Percentiles rank a stretch among this genome's conserved stretches.
These are phyloP conservation scores for Trypanosomatidae sp. DNA, from an alignment of 208 protist species.

Conservation along the genomic window DNA sequence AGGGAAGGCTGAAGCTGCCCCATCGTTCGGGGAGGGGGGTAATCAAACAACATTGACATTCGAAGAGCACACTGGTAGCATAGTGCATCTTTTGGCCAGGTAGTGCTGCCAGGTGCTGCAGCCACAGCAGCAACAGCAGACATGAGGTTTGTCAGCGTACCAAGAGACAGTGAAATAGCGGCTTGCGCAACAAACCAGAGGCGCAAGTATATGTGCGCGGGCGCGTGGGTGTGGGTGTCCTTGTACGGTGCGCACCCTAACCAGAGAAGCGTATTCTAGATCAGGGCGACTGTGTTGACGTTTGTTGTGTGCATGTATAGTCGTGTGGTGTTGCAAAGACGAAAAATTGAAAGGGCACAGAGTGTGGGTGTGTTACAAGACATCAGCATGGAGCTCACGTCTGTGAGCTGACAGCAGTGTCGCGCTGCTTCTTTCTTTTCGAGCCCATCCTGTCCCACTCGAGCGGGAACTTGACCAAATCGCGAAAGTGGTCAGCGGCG, in stretches of 20 bases:
- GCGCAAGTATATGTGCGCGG: background rate
- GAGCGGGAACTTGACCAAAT: background rate
- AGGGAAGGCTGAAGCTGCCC: constrained; percentile 17
- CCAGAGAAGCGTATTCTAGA: background rate
- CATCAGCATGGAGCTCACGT: background rate
- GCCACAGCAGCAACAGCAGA: background rate
- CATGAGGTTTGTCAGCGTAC: background rate
- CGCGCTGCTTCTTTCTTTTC: background rate
- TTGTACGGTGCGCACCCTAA: background rate
- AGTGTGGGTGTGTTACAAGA: background rate
- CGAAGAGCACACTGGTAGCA: constrained; percentile 83
- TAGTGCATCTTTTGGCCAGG: constrained; percentile 38
- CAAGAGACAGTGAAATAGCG: background rate
- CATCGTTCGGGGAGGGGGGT: constrained; percentile 36
- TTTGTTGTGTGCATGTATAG: background rate
- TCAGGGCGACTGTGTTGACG: background rate
- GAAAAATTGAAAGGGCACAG: background rate
- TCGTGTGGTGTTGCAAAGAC: background rate
- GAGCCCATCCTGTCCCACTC: background rate
- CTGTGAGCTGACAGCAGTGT: background rate
- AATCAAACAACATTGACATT: constrained; percentile 84
- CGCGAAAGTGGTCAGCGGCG: background rate
- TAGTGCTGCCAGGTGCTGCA: background rate
- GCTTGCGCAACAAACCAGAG: background rate
- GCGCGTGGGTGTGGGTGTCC: background rate